Evolutionary conservation across 1,139 yeast genomes (phyloP).

Genomic region (Magnusiomyces paraingens): DNA sequence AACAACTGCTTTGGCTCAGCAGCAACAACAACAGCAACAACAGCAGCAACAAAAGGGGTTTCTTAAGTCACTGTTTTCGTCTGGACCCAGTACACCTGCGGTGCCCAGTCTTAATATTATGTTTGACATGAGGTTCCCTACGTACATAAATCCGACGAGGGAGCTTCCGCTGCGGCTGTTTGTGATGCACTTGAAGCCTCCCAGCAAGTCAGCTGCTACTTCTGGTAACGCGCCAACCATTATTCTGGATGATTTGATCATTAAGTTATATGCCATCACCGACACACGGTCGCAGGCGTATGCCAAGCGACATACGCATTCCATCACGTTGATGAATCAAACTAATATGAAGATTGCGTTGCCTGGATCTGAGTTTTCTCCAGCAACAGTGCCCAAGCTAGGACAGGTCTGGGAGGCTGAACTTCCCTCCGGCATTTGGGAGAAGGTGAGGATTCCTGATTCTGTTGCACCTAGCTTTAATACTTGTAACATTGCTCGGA

Average conservation of each 20-base stretch:
- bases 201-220: conserved; percentile 12
- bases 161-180: conserved; percentile 25
- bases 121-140: conserved; percentile 27
- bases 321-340: conserved; percentile 7
- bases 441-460: conserved; percentile 44
- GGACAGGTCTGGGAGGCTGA: conserved; percentile 18
- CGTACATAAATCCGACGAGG: conserved; percentile 23
- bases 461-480: conserved; percentile 48
- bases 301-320: conserved; percentile 13
- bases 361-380: not conserved
- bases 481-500: conserved; percentile 51
- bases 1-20: not conserved
- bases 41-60: not conserved
- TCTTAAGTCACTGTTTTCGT: not conserved
- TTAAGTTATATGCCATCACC: conserved; percentile 27
- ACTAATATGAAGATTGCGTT: conserved; percentile 4
- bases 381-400: conserved; percentile 12
- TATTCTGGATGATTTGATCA: conserved; percentile 20
- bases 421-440: conserved; percentile 19
- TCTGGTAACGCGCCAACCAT: conserved; percentile 14
- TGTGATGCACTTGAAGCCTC: conserved; percentile 21
- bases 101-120: conserved; percentile 15
- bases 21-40: not conserved
- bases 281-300: conserved; percentile 26
- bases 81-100: not conserved